A percentile compares a stretch with the other conserved stretches of the same genome.
These are phyloP conservation scores for Geotrichum aggregatum DNA, from an alignment of 1,139 yeast genomes.

Conservation along the genomic window DNA sequence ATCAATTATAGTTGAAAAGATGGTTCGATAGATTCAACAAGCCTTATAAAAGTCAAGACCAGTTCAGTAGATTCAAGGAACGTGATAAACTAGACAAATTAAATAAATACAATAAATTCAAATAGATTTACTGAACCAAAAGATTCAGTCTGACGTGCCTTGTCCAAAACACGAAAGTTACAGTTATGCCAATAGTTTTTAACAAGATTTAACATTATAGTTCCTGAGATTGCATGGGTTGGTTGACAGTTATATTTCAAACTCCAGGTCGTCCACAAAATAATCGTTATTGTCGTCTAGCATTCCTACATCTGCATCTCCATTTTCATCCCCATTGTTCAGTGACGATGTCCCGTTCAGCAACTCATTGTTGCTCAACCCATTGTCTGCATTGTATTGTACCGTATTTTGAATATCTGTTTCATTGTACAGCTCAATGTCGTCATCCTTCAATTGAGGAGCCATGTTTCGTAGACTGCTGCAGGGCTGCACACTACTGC, in stretches of 20 bases:
- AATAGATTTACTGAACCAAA: too few species aligned
- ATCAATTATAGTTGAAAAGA: too few species aligned
- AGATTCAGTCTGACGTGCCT: too few species aligned
- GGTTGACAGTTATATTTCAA: constrained; percentile 57
- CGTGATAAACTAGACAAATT: too few species aligned
- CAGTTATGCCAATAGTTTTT: too few species aligned
- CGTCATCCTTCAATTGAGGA: constrained; percentile 32
- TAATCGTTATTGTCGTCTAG: constrained; percentile 51
- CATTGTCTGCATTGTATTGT: constrained; percentile 29
- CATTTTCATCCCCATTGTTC: constrained; percentile 66
- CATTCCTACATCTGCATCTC: constrained; percentile 47
- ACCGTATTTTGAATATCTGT: constrained; percentile 37
- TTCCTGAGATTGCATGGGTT: too few species aligned
- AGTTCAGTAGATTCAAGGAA: too few species aligned
- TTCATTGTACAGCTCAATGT: constrained; percentile 39
- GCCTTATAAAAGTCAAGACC: too few species aligned
- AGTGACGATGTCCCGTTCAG: constrained; percentile 39
- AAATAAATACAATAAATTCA: too few species aligned
- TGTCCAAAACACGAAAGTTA: too few species aligned
- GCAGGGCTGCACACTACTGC: background rate
- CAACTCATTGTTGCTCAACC: constrained; percentile 21
- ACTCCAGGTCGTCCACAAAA: constrained; percentile 72
- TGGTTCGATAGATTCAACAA: too few species aligned
- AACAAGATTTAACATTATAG: too few species aligned
- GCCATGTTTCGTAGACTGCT: constrained; percentile 16